Evolutionary conservation across 2,329 filamentous ascomycete genomes (phyloP).

Genomic region (Epichloe sibirici): DNA sequence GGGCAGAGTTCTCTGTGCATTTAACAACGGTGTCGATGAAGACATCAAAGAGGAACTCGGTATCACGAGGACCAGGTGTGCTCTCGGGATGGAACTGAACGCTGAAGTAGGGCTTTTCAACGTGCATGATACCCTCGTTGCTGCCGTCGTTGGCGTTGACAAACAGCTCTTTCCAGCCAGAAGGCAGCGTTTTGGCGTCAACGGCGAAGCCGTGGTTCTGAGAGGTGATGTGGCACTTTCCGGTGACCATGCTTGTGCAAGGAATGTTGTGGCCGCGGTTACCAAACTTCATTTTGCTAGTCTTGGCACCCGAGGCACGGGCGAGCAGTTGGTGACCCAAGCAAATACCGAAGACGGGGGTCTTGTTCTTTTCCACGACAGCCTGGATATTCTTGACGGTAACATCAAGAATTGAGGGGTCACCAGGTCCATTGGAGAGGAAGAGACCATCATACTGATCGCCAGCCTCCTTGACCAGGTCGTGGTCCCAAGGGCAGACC

Average conservation of each 20-base stretch:
- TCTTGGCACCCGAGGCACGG: constrained; percentile 75
- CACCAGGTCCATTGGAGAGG: constrained; percentile 93
- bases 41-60: constrained; percentile 92
- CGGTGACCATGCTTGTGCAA: constrained; percentile 88
- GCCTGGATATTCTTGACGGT: constrained; percentile 71
- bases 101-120: constrained; percentile 82
- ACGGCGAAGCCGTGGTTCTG: constrained; percentile 98
- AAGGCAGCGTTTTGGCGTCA: constrained; percentile 61
- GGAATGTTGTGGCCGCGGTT: constrained; percentile 99
- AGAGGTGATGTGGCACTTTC: constrained; percentile 96
- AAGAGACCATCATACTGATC: constrained; percentile 93
- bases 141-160: constrained; percentile 97
- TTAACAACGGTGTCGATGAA: constrained; percentile 78
- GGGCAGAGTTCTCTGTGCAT: constrained; percentile 52
- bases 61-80: constrained; percentile 88
- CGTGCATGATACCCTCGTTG: constrained; percentile 93
- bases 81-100: constrained; percentile 99
- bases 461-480: constrained; percentile 64
- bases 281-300: constrained; percentile 97
- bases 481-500: constrained; percentile 92
- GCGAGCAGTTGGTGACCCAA: constrained; percentile 92
- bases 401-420: constrained; percentile 71
- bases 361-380: constrained; percentile 66
- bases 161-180: constrained; percentile 86
- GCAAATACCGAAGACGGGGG: constrained; percentile 92